Evolutionary conservation across 1,284 basidiomycete species (phyloP), one percentile per base, ranked within the genome.

Genomic region (Leucoagaricus sp.): DNA sequence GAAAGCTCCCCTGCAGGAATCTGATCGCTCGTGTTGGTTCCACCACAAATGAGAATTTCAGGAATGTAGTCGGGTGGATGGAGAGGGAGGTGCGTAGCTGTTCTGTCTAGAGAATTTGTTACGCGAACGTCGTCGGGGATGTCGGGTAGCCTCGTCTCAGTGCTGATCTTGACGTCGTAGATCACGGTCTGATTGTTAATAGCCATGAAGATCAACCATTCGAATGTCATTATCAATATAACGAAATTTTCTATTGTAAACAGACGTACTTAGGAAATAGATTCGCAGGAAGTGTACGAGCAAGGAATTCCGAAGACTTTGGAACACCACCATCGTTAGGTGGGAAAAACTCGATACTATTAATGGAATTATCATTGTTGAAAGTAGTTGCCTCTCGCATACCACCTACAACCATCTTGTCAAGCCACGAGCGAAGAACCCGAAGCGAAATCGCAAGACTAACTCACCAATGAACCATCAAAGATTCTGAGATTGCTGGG

Each of bases 341-440:
- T n/a, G n/a, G n/a, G n/a, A n/a, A n/a, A n/a, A n/a, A n/a, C n/a
- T n/a, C n/a, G n/a, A n/a, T 79, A 85, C 19, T 77, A 89, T 91
- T 9, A 91, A 91, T 66, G 92, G 93, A 72, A 92, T 92, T 54
- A 82, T 74, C 78, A 55, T 89, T 90, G 66, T 91, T 91, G 62
- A 90, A 90, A 86, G 89, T 93, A 15, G 90, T 91, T 5, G 90
- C 89, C 64, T 85, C 86, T 60, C 80, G 84, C 7, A 88, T 87
- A 25, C 92, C 91, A 2, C 92, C 92, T 45, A 91, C 79, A 55
- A 94, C 87, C 82, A 93, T 87, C 7, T 83, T 23, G n/a, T n/a
- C n/a, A n/a, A n/a, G n/a, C n/a, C 31, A 10, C 21, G 1, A 8
- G 23, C 23, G 25, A 2, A 7, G 21, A 33, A n/a, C n/a, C n/a